Percentiles rank a stretch among this genome's conserved stretches.
Evolutionary conservation across 495 filamentous ascomycete species (phyloP).

Genomic region (Talaromyces ruber): DNA sequence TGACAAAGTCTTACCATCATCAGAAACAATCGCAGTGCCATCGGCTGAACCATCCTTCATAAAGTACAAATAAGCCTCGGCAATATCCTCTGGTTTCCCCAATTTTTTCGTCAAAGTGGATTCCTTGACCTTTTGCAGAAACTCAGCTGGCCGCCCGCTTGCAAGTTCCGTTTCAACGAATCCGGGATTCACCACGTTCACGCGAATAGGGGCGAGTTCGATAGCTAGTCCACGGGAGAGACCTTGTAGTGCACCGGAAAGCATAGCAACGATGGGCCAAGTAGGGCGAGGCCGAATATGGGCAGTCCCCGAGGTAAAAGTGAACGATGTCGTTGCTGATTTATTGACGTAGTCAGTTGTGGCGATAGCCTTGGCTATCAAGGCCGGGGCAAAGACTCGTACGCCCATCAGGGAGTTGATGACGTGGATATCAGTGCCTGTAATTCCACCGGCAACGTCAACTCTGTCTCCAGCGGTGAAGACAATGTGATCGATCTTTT

Average conservation of each 20-base stretch:
- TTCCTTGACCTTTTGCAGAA: slow-evolving; percentile 16
- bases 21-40: background rate
- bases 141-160: slow-evolving; percentile 14
- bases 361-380: slow-evolving; percentile 42
- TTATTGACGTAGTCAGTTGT: slow-evolving; percentile 26
- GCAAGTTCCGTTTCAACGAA: slow-evolving; percentile 43
- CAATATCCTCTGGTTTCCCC: slow-evolving; percentile 47
- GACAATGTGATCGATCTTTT: slow-evolving; percentile 49
- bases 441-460: background rate
- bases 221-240: slow-evolving; percentile 45
- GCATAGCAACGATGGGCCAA: slow-evolving; percentile 15
- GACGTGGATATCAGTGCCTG: background rate
- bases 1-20: background rate
- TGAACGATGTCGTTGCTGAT: slow-evolving; percentile 34
- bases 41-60: slow-evolving; percentile 42
- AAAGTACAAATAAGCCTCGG: slow-evolving; percentile 55
- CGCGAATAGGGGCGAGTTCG: slow-evolving; percentile 49
- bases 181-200: slow-evolving; percentile 52
- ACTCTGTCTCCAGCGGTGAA: slow-evolving; percentile 49
- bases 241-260: slow-evolving; percentile 18
- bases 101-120: slow-evolving; percentile 32
- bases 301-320: slow-evolving; percentile 44
- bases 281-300: slow-evolving; percentile 28
- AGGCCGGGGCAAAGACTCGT: slow-evolving; percentile 38
- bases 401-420: slow-evolving; percentile 36